Conservation (phyloP, 441 rosid species). For the Populus hybrid region DNA sequence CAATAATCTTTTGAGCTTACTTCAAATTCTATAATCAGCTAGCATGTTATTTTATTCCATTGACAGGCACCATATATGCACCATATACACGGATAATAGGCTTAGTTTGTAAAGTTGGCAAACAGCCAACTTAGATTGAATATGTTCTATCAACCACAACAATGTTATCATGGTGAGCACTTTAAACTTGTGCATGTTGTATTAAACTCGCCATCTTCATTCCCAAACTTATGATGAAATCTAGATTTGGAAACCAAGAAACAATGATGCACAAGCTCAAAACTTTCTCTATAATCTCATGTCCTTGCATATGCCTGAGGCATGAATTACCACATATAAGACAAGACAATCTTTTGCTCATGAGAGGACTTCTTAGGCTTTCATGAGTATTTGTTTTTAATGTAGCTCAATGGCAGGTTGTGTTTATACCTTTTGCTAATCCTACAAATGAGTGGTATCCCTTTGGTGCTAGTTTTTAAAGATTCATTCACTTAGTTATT, state of each 20-base stretch:
- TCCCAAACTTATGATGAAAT: no score
- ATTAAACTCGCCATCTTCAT: background rate
- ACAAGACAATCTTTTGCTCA: background rate
- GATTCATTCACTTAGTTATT: background rate
- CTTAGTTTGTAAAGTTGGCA: background rate
- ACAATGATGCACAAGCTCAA: background rate
- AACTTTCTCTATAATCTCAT: background rate
- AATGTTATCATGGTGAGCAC: background rate
- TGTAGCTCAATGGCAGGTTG: background rate
- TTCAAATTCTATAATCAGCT: background rate
- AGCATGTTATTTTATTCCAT: background rate
- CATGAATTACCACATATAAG: background rate
- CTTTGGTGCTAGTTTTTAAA: background rate
- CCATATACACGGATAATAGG: background rate
- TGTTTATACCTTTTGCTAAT: background rate
- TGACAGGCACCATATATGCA: background rate
- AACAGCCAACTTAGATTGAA: background rate
- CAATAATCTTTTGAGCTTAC: background rate
- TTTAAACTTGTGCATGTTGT: background rate
- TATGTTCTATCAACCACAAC: background rate
- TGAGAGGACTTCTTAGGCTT: background rate
- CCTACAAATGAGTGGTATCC: background rate
- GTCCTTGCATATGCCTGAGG: background rate
- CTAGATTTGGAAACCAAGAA: background rate
- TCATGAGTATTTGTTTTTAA: background rate